Base-by-base conservation (phyloP, 306 rosid genomes). In the Prunus fruticosa region DNA sequence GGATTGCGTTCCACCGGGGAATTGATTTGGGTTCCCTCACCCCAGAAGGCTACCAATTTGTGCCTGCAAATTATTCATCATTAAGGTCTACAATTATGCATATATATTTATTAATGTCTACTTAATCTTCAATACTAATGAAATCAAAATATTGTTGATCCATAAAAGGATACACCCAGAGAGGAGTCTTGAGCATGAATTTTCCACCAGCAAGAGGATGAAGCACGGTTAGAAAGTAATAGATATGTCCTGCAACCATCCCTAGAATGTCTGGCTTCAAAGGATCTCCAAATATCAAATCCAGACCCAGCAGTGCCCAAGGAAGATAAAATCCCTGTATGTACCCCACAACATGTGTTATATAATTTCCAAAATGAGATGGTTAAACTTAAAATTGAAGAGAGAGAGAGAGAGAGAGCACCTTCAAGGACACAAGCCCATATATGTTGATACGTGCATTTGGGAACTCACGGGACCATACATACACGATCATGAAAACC, bases 391-490 rank as follows among this genome's bases (percentile, higher is more conserved):
- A 6, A 6, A 34, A 34, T 34, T 34, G 38, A 4, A 5, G 38
- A 32, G 38, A 32, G 7, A 32, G 38, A 32, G 56, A 19, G 56
- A 5, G n/a, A 5, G 4, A 58, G 11, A 4, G 13, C 82, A 92
- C 97, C 93, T 92, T 90, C 75, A 92, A 80, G 51, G 88, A 79
- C 1, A 92, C 93, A 9, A 92, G 50, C 6, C 96, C 97, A 13
- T 90, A 90, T 10, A 90, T 76, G 76, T 18, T 84, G 79, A 92
- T 87, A 22, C 69, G 73, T 3, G 88, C 90, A 70, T 89, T 76
- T 27, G 96, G 96, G 78, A 88, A 85, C 82, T 90, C 97, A 2
- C 93, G 93, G 82, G 90, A 80, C 96, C 97, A 92, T 38, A 92
- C 72, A 72, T 92, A 92, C 75, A 67, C 80, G 38, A 90, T 87